phyloP scores from a whole-genome alignment of 371 early-diverging fungal species.

The Rhizopus stolonifer region DNA sequence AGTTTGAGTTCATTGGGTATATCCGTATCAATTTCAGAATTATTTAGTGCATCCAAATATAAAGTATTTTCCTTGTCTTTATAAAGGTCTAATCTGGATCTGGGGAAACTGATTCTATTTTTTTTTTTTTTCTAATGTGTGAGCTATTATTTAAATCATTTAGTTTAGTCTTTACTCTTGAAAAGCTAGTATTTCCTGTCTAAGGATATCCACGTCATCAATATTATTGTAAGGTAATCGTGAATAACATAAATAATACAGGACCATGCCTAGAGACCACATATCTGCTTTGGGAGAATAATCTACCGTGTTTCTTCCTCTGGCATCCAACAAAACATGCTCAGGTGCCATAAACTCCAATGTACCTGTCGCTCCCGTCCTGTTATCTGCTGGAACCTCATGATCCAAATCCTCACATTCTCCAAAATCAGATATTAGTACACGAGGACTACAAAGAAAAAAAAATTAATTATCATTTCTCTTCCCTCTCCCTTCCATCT shows the following conservation, averaged over 20 bases:
- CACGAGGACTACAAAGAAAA: slow-evolving; percentile 58
- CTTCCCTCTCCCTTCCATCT: no score
- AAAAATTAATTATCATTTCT: not conserved
- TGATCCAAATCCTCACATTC: slow-evolving; percentile 84
- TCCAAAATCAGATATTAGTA: slow-evolving; percentile 94
- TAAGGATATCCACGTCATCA: slow-evolving; percentile 85
- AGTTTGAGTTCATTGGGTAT: slow-evolving; percentile 61
- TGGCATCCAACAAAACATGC: slow-evolving; percentile 46
- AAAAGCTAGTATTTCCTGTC: slow-evolving; percentile 75
- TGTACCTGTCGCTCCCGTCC: slow-evolving; percentile 95
- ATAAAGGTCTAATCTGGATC: slow-evolving; percentile 32
- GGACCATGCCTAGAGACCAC: slow-evolving; percentile 94
- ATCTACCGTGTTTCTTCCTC: slow-evolving; percentile 66
- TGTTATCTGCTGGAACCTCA: slow-evolving; percentile 48
- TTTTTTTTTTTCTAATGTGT: no score
- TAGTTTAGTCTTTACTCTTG: slow-evolving; percentile 28
- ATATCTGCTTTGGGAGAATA: slow-evolving; percentile 88
- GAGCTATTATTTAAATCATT: not conserved
- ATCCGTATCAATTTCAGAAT: slow-evolving; percentile 24
- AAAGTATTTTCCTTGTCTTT: slow-evolving; percentile 6
- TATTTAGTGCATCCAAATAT: slow-evolving; percentile 11
- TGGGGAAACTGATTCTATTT: slow-evolving; percentile 36
- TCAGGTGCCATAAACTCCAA: slow-evolving; percentile 96
- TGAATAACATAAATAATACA: slow-evolving; percentile 88
- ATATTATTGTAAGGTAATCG: slow-evolving; percentile 80